Conservation (phyloP, 2,329 filamentous ascomycete genomes). For the Aspergillus fructus region DNA sequence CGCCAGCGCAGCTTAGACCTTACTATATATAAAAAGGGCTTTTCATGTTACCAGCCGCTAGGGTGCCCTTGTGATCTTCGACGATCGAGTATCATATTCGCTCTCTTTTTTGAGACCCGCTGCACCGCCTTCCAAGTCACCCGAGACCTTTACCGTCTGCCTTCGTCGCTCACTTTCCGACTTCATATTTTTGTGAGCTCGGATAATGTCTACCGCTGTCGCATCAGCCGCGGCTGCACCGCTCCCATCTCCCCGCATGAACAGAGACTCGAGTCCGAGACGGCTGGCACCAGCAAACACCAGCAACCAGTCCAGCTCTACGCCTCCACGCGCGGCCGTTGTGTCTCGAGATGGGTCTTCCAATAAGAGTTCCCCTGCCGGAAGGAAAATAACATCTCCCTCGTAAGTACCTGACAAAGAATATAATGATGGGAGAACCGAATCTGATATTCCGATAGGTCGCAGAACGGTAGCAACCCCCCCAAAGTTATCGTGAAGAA, state of each 20-base stretch:
- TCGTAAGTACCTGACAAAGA: conserved; percentile 43
- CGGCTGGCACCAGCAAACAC: conserved; percentile 39
- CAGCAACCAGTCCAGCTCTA: conserved; percentile 33
- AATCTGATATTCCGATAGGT: conserved; percentile 21
- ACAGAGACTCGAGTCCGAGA: conserved; percentile 46
- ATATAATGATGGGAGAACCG: conserved; percentile 8
- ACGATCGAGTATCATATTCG: conserved; percentile 1
- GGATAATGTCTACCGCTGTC: conserved; percentile 50
- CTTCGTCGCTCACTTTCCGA: not conserved
- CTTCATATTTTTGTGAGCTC: not conserved
- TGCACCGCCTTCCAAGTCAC: conserved; percentile 7
- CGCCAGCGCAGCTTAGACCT: conserved; percentile 1
- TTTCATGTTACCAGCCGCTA: conserved; percentile 4
- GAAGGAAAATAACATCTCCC: conserved; percentile 42
- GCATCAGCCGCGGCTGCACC: conserved; percentile 45
- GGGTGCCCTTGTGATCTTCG: conserved; percentile 2
- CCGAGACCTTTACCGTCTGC: not conserved
- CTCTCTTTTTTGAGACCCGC: not conserved
- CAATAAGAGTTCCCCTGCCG: conserved; percentile 34
- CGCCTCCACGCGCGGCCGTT: conserved; percentile 33
- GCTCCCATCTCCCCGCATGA: conserved; percentile 44
- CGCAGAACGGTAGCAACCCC: conserved; percentile 49
- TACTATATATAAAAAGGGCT: conserved; percentile 16
- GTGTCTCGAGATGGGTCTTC: conserved; percentile 35
- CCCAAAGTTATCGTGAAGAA: conserved; percentile 95